phyloP scores from a whole-genome alignment of 1,139 yeast species.

The Scheffersomyces lignicola region DNA sequence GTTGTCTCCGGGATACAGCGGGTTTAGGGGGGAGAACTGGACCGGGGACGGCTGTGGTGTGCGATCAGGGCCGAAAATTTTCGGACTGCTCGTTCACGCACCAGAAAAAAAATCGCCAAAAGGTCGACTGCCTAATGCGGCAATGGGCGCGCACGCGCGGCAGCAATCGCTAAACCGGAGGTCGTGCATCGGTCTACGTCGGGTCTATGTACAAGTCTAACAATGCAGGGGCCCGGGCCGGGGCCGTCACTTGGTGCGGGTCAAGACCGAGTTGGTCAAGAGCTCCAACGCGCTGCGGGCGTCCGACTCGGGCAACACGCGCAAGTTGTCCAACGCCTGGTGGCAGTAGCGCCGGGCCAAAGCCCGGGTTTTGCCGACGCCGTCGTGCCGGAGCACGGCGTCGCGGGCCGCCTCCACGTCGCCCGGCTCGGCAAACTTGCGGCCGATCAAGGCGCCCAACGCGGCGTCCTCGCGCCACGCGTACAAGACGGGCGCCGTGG shows the following conservation, averaged over 20 bases:
- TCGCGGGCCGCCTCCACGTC: slow-evolving; percentile 79
- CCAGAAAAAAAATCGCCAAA: no score
- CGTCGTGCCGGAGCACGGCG: slow-evolving; percentile 70
- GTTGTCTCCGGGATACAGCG: no score
- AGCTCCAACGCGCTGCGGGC: slow-evolving; percentile 86
- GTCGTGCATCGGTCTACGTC: no score
- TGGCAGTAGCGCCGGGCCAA: slow-evolving; percentile 79
- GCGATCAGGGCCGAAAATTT: no score
- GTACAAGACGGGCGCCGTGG: slow-evolving; percentile 93
- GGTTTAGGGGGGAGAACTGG: no score
- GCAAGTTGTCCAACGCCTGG: slow-evolving; percentile 70
- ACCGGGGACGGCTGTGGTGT: no score
- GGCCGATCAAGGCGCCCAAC: slow-evolving; percentile 76
- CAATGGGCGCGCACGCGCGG: no score
- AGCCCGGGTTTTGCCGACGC: slow-evolving; percentile 72
- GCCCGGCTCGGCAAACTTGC: slow-evolving; percentile 79
- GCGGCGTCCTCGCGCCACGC: slow-evolving; percentile 92
- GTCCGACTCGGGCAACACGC: slow-evolving; percentile 81
- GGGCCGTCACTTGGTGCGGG: slow-evolving; percentile 75
- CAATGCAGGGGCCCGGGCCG: no score
- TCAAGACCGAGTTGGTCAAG: slow-evolving; percentile 78
- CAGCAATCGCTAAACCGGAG: no score
- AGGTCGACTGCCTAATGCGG: no score
- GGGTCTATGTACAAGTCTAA: no score
- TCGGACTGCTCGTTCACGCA: no score